A percentile compares a stretch with the other conserved stretches of the same genome.
Evolutionary conservation across 139 green algal genomes (phyloP).

Genomic region (Picochlorum sp.): DNA sequence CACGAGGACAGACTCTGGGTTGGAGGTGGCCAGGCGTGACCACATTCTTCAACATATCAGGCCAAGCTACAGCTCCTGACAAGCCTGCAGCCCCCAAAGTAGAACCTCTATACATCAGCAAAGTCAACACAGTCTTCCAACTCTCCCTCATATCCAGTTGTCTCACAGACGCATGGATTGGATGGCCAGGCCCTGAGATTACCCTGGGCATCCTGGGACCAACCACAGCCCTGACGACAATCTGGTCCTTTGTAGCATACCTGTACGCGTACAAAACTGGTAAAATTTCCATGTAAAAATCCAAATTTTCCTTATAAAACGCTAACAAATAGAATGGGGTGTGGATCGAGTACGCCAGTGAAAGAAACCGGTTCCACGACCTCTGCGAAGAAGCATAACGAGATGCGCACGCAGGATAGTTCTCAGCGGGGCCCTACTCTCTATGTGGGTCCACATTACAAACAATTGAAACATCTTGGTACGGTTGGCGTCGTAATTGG

Average conservation of each 20-base stretch:
- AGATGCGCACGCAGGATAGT: conserved; percentile 2
- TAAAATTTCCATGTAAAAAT: too few relatives aligned
- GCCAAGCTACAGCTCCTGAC: background rate
- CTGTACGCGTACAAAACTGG: background rate
- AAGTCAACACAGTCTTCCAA: conserved; percentile 82
- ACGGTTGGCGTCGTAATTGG: background rate
- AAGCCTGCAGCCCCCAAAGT: conserved; percentile 25
- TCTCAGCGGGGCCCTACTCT: conserved; percentile 6
- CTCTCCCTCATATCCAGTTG: conserved; percentile 55
- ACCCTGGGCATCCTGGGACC: conserved; percentile 30
- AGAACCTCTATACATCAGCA: conserved; percentile 70
- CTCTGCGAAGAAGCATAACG: conserved; percentile 10
- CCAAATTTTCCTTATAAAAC: background rate
- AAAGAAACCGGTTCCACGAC: conserved; percentile 15
- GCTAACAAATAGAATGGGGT: conserved; percentile 1
- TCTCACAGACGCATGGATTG: conserved; percentile 46
- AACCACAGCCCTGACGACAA: conserved; percentile 45
- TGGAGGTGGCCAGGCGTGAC: conserved; percentile 36
- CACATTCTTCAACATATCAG: conserved; percentile 50
- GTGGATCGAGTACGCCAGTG: conserved; percentile 10
- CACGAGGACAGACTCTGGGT: conserved; percentile 37
- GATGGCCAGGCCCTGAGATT: conserved; percentile 33
- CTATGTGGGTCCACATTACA: conserved; percentile 22
- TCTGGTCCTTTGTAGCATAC: conserved; percentile 54
- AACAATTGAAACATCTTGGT: conserved; percentile 26